Conservation (phyloP, 257 asterid genomes). For the Agastache rugosa region DNA sequence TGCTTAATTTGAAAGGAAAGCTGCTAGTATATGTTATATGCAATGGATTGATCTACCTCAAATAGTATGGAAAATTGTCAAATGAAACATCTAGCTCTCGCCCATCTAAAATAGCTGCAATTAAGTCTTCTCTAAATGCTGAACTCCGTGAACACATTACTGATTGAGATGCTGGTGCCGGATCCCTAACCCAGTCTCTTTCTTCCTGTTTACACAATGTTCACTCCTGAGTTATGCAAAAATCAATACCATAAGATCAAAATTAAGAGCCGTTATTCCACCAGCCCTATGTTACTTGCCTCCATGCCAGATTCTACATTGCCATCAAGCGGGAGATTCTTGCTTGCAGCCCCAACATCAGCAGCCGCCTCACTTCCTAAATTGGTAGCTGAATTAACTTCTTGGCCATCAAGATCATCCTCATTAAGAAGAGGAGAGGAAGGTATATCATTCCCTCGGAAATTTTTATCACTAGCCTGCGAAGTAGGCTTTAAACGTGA, state of each 20-base stretch:
- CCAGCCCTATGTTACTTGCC: constrained; percentile 54
- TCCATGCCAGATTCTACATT: constrained; percentile 59
- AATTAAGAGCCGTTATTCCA: constrained; percentile 31
- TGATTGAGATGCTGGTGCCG: constrained; percentile 53
- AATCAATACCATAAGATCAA: constrained; percentile 28
- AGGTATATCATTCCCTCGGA: constrained; percentile 58
- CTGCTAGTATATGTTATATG: constrained; percentile 1
- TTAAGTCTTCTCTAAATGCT: constrained; percentile 66
- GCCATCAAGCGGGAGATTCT: constrained; percentile 59
- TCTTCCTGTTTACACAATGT: constrained; percentile 55
- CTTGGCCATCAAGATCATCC: constrained; percentile 78
- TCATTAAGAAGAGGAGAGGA: constrained; percentile 65
- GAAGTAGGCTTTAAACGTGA: constrained; percentile 65
- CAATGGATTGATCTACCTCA: constrained; percentile 56
- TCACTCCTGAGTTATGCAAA: constrained; percentile 33
- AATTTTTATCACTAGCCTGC: constrained; percentile 60
- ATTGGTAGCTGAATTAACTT: constrained; percentile 69
- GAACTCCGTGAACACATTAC: constrained; percentile 62
- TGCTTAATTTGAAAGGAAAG: constrained; percentile 19
- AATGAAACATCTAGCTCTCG: constrained; percentile 70
- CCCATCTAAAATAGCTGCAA: constrained; percentile 64
- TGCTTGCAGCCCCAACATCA: constrained; percentile 58
- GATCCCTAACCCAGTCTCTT: constrained; percentile 68
- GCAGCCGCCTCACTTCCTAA: constrained; percentile 56
- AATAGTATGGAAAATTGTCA: constrained; percentile 85